Base-by-base conservation (phyloP, 345 rosid genomes). In the Balakata baccata region DNA sequence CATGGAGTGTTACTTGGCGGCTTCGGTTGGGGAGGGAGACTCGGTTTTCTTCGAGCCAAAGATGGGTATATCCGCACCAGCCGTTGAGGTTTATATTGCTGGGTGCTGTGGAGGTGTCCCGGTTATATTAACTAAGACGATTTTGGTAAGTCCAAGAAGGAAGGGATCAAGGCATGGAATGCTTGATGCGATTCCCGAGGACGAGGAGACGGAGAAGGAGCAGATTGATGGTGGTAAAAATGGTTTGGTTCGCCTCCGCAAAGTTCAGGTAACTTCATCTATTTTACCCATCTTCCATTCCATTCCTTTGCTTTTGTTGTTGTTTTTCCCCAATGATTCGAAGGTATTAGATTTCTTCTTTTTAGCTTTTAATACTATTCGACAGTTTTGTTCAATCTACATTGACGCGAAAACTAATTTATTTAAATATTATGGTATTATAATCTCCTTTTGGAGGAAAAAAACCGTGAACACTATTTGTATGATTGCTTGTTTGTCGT, bases 21-120 rank as follows among this genome's bases (percentile, higher is more conserved):
- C 86, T 34, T 79, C 80, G 13, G 82, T 84, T 1, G 83, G 82
- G 13, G 83, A 84, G 29, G 83, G 82, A 20, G 67, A 38, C 1
- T 86, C 90, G 25, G 81, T 82, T 45, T 91, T 89, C 65, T 85
- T 91, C 45, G 83, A 81, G 78, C 90, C 92, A 11, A 88, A 81
- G 75, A 73, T 81, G 7, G 93, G 91, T 50, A 84, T 81, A 12
- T 86, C 92, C 9, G 81, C 98, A 16, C 95, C 97, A 0, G 85
- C 85, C 0, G 82, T 90, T 3, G 98, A 94, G 89, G 92, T 94
- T 68, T 94, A 94, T 64, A 86, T 94, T 0, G 97, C 97, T 1
- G 98, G 98, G 0, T 84, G 98, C 34, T 92, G 97, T 71, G 89
- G 95, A 0, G 95, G 94, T 47, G 88, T 82, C 65, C 98, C 98